These are phyloP conservation scores for Penicillium sp. DNA, from an alignment of 2,329 filamentous ascomycete genomes.

Conservation along the genomic window DNA sequence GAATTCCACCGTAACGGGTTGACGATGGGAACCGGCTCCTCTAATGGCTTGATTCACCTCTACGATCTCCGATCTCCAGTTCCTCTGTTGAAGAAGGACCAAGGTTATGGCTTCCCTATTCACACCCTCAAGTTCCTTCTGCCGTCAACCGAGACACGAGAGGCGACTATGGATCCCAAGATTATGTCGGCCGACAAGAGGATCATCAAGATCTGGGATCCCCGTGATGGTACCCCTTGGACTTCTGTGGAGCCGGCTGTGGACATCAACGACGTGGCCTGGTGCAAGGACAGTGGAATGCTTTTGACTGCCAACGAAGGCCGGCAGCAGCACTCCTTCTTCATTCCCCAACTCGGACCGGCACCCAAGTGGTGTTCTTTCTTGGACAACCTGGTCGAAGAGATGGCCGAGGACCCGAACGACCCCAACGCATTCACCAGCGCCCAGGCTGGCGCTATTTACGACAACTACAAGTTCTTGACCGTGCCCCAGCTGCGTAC, in stretches of 20 bases:
- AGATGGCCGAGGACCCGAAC: constrained; percentile 85
- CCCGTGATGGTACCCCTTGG: constrained; percentile 81
- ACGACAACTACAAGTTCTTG: constrained; percentile 99
- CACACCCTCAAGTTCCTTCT: constrained; percentile 75
- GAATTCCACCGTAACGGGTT: constrained; percentile 84
- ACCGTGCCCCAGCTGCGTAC: constrained; percentile 82
- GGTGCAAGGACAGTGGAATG: constrained; percentile 92
- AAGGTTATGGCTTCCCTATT: constrained; percentile 92
- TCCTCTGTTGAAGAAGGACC: constrained; percentile 86
- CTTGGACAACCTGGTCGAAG: constrained; percentile 95
- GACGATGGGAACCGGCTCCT: constrained; percentile 84
- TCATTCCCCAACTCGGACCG: constrained; percentile 89
- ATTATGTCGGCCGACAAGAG: constrained; percentile 90
- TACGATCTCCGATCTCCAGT: constrained; percentile 90
- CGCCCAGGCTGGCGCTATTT: constrained; percentile 69
- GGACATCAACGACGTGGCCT: constrained; percentile 91
- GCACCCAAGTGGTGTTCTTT: constrained; percentile 96
- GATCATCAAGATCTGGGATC: constrained; percentile 97
- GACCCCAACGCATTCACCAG: constrained; percentile 60
- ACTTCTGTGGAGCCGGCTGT: constrained; percentile 93
- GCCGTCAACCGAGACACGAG: constrained; percentile 69
- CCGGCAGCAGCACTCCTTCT: constrained; percentile 90
- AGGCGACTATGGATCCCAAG: constrained; percentile 70
- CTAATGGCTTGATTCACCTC: constrained; percentile 81
- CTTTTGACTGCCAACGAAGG: constrained; percentile 96